These are phyloP conservation scores for Psidium guajava DNA, from an alignment of 345 rosid species.

Conservation along the genomic window DNA sequence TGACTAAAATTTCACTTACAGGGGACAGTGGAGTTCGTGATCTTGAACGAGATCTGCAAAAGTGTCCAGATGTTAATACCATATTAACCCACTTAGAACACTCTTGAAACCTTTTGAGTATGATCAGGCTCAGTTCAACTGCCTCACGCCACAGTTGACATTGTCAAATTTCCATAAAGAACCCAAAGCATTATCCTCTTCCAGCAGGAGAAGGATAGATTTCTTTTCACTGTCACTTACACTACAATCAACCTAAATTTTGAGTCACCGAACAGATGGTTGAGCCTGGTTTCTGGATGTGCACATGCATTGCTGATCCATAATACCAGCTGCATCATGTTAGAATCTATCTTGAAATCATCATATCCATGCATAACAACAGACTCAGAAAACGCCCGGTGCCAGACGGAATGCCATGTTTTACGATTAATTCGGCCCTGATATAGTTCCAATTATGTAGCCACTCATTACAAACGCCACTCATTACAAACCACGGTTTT, in stretches of 20 bases:
- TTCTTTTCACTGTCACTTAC: background rate
- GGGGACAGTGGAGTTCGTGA: slow-evolving; percentile 50
- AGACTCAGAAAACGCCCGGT: background rate
- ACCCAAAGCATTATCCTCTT: background rate
- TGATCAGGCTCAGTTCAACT: background rate
- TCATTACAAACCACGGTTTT: slow-evolving; percentile 17
- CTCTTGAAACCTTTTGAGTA: slow-evolving; percentile 7
- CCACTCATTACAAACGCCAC: slow-evolving; percentile 24
- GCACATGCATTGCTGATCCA: background rate
- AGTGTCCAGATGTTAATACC: slow-evolving; percentile 7
- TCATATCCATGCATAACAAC: background rate
- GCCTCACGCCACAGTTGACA: slow-evolving; percentile 6
- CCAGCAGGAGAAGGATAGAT: background rate
- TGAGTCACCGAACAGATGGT: background rate
- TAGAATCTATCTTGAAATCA: background rate
- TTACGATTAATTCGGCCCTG: background rate
- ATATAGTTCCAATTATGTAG: background rate
- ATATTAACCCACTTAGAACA: background rate
- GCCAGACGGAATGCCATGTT: background rate
- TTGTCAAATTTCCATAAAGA: background rate
- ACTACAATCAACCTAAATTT: background rate
- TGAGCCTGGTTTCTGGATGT: background rate
- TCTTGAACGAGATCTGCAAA: slow-evolving; percentile 56
- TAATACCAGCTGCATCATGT: background rate
- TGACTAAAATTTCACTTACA: slow-evolving; percentile 28